Evolutionary conservation across 2,329 filamentous ascomycete species (phyloP).

Genomic region (Aspergillus ibericus): DNA sequence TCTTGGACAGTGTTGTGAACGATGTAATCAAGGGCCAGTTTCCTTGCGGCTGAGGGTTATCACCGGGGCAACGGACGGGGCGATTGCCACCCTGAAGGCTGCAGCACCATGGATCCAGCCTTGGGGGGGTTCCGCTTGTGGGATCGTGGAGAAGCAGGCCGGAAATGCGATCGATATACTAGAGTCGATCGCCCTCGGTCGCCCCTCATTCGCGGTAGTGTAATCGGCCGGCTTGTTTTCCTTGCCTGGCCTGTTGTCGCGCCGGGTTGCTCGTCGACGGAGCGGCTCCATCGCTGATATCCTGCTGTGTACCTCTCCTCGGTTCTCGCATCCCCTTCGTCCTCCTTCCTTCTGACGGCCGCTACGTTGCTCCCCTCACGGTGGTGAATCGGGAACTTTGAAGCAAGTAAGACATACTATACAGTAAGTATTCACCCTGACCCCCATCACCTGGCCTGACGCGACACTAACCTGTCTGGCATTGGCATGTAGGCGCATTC

Average conservation of each 20-base stretch:
- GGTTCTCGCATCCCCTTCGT: neutral
- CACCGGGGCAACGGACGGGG: constrained; percentile 16
- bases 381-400: neutral
- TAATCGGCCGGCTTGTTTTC: neutral
- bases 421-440: neutral
- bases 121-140: constrained; percentile 10
- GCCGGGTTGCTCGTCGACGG: neutral
- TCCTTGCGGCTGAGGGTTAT: constrained; percentile 6
- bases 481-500: constrained; percentile 13
- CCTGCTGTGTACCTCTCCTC: neutral
- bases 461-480: constrained; percentile 2
- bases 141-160: constrained; percentile 14
- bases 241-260: neutral
- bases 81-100: neutral
- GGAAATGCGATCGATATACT: constrained; percentile 6
- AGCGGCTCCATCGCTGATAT: constrained; percentile 2
- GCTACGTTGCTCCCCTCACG: neutral
- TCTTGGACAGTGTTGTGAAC: too few species aligned
- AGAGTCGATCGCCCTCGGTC: neutral
- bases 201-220: neutral
- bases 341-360: neutral
- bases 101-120: constrained; percentile 12
- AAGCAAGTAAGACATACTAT: neutral
- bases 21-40: neutral
- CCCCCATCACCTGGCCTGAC: neutral